phyloP scores from a whole-genome alignment of 192 early-diverging fungal genomes.

The Geranomyces michiganensis region DNA sequence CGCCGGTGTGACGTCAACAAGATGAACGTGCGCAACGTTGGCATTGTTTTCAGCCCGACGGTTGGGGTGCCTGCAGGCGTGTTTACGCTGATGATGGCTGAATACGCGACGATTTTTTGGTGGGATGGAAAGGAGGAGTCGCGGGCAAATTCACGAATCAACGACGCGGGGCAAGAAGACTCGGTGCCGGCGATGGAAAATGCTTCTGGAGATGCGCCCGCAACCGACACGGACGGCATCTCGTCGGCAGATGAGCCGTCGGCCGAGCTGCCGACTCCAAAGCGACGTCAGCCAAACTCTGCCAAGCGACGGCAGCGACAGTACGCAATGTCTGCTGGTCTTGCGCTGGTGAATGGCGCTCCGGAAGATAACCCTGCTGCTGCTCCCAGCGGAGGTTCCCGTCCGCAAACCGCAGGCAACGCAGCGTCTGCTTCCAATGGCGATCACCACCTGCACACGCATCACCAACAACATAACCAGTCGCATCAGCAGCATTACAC shows the following conservation, averaged over 20 bases:
- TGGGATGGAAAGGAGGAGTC: conserved; percentile 27
- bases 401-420: background rate
- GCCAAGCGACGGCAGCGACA: conserved; percentile 24
- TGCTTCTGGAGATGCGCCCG: background rate
- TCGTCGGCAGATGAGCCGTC: conserved; percentile 1
- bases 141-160: background rate
- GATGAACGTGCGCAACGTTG: conserved; percentile 95
- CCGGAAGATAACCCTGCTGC: background rate
- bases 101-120: conserved; percentile 60
- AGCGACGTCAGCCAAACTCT: conserved; percentile 28
- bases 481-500: background rate
- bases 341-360: conserved; percentile 10
- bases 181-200: background rate
- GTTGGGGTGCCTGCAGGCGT: conserved; percentile 90
- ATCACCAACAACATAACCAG: background rate
- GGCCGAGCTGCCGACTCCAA: conserved; percentile 20
- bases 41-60: conserved; percentile 95
- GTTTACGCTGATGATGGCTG: conserved; percentile 90
- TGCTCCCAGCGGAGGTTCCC: background rate
- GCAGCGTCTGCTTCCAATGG: background rate
- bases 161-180: background rate
- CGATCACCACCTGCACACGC: background rate
- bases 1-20: conserved; percentile 80
- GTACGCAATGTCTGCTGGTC: conserved; percentile 18
- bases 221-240: background rate